These are phyloP conservation scores for Dentipellis fragilis DNA, from an alignment of 768 basidiomycete genomes.

Conservation along the genomic window DNA sequence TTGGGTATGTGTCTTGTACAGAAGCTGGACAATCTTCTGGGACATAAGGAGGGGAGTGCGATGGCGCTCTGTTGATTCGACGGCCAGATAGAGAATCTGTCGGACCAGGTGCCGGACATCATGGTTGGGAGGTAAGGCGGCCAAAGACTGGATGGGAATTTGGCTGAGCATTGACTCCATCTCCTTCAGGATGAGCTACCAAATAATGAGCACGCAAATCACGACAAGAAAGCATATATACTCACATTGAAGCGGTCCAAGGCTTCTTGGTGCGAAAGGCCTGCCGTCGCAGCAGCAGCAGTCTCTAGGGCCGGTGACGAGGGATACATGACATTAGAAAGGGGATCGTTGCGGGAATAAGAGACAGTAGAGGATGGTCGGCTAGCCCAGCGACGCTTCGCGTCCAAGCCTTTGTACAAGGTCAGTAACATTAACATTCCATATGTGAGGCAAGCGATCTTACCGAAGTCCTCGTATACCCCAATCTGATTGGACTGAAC, in stretches of 20 bases:
- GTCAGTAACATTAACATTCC: background rate
- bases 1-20: conserved; percentile 82
- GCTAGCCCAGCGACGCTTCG: conserved; percentile 46
- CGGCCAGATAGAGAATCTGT: conserved; percentile 76
- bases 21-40: conserved; percentile 90
- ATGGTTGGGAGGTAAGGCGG: conserved; percentile 68
- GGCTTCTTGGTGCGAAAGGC: conserved; percentile 65
- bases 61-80: conserved; percentile 67
- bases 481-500: conserved; percentile 72
- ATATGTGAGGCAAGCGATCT: conserved; percentile 9
- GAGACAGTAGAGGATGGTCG: conserved; percentile 66
- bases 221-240: conserved; percentile 7
- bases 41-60: conserved; percentile 88
- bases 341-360: conserved; percentile 40
- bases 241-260: conserved; percentile 82
- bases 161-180: conserved; percentile 74
- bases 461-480: conserved; percentile 95
- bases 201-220: background rate
- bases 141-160: conserved; percentile 60
- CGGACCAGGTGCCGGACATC: conserved; percentile 80
- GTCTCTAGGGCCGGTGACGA: conserved; percentile 59
- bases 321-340: conserved; percentile 36
- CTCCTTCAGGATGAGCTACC: conserved; percentile 41
- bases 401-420: conserved; percentile 16
- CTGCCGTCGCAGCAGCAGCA: conserved; percentile 25